Evolutionary conservation across 257 asterid genomes (phyloP).

Genomic region (Solanum neorickii): DNA sequence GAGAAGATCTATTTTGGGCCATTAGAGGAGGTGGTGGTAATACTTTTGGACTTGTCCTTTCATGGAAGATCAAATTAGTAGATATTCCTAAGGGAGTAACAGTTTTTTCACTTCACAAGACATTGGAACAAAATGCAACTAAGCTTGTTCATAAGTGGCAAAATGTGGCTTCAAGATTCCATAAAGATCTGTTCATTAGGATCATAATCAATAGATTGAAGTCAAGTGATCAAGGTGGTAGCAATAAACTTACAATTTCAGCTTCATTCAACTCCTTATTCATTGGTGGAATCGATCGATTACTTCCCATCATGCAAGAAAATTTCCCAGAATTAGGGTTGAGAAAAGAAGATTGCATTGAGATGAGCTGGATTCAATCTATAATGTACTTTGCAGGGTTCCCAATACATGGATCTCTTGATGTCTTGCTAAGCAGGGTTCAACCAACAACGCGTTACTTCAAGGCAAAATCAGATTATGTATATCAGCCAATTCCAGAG

Average conservation of each 20-base stretch:
- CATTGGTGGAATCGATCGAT: neutral
- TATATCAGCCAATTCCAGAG: neutral
- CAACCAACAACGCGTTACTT: neutral
- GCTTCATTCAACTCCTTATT: neutral
- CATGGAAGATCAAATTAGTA: neutral
- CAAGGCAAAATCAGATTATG: constrained; percentile 3
- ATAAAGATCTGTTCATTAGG: neutral
- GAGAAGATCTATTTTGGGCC: constrained; percentile 1
- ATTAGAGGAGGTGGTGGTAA: constrained; percentile 4
- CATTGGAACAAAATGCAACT: neutral
- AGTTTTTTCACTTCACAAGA: neutral
- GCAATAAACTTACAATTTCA: neutral
- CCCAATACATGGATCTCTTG: neutral
- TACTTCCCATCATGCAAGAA: neutral
- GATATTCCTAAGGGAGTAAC: neutral
- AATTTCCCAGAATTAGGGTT: neutral
- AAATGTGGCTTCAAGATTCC: neutral
- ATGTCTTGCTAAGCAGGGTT: neutral
- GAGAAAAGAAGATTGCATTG: neutral
- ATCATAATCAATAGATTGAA: neutral
- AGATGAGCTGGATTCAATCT: neutral
- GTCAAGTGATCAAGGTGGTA: neutral
- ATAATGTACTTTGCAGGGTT: neutral
- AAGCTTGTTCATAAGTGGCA: neutral
- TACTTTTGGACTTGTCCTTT: neutral